A percentile compares a stretch with the other conserved stretches of the same genome.
Conservation (phyloP, 805 yeast species). For the Blastobotrys parvus region DNA sequence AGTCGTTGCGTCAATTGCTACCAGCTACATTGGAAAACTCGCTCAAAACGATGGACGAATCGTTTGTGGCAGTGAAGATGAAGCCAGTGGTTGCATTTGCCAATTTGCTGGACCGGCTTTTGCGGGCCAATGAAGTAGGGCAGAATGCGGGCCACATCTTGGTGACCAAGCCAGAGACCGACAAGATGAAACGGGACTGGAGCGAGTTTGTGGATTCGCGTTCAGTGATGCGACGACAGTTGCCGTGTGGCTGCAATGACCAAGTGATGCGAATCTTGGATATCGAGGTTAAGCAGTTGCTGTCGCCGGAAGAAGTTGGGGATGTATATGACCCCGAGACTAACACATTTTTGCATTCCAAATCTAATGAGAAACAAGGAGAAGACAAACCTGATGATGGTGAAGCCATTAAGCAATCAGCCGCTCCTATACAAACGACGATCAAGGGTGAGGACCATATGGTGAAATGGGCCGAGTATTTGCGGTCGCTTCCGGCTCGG, state of each 20-base stretch:
- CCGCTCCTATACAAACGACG: too few species aligned
- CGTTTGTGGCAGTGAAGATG: conserved; percentile 44
- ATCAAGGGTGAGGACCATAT: conserved; percentile 12
- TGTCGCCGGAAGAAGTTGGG: conserved; percentile 11
- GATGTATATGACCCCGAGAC: background rate
- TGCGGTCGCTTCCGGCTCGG: conserved; percentile 35
- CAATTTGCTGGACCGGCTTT: conserved; percentile 43
- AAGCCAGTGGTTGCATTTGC: conserved; percentile 47
- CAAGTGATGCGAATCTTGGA: conserved; percentile 21
- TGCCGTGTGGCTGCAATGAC: conserved; percentile 35
- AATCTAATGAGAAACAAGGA: background rate
- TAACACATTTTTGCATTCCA: background rate
- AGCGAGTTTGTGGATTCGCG: conserved; percentile 37
- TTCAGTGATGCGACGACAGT: conserved; percentile 40
- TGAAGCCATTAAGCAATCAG: too few species aligned
- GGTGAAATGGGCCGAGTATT: conserved; percentile 32
- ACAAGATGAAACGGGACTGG: conserved; percentile 55
- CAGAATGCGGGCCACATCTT: conserved; percentile 41
- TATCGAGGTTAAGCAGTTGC: conserved; percentile 23
- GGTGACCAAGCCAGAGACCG: conserved; percentile 35
- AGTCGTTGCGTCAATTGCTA: conserved; percentile 42
- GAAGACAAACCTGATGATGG: background rate
- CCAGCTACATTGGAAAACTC: conserved; percentile 30
- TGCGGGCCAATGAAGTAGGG: conserved; percentile 47
- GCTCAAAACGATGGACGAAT: conserved; percentile 36